These are phyloP conservation scores for Exidia glandulosa DNA, from an alignment of 768 basidiomycete species.

Conservation along the genomic window DNA sequence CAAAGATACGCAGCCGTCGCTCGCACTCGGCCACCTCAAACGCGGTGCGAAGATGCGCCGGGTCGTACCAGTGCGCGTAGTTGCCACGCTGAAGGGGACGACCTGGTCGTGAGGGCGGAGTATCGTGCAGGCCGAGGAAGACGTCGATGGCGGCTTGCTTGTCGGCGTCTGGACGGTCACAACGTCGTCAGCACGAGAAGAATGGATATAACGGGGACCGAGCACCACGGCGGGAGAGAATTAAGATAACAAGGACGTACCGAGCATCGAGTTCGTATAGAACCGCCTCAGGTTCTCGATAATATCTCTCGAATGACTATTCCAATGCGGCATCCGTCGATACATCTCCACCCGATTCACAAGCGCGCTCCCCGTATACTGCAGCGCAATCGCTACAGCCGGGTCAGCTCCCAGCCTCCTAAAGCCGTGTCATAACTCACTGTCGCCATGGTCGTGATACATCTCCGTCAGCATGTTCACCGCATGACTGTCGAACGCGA, in stretches of 20 bases:
- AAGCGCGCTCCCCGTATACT: constrained; percentile 93
- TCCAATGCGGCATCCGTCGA: constrained; percentile 92
- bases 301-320: constrained; percentile 91
- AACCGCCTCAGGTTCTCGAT: constrained; percentile 91
- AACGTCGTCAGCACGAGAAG: neutral
- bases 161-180: constrained; percentile 60
- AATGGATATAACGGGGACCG: too few species aligned
- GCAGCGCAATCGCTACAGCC: constrained; percentile 71
- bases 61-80: constrained; percentile 79
- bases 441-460: constrained; percentile 97
- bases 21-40: constrained; percentile 59
- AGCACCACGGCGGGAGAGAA: too few species aligned
- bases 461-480: constrained; percentile 97
- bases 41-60: constrained; percentile 55
- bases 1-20: constrained; percentile 47
- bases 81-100: constrained; percentile 47
- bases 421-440: constrained; percentile 35
- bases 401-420: neutral
- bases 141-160: constrained; percentile 96
- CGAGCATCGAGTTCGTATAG: constrained; percentile 87
- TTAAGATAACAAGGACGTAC: too few species aligned
- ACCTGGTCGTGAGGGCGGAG: constrained; percentile 31
- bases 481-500: constrained; percentile 88
- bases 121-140: constrained; percentile 64
- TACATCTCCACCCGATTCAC: constrained; percentile 96